Percentiles rank a stretch among this genome's conserved stretches.
Evolutionary conservation across 2,329 filamentous ascomycete genomes (phyloP).

Genomic region (Aspergillus aculeatus): DNA sequence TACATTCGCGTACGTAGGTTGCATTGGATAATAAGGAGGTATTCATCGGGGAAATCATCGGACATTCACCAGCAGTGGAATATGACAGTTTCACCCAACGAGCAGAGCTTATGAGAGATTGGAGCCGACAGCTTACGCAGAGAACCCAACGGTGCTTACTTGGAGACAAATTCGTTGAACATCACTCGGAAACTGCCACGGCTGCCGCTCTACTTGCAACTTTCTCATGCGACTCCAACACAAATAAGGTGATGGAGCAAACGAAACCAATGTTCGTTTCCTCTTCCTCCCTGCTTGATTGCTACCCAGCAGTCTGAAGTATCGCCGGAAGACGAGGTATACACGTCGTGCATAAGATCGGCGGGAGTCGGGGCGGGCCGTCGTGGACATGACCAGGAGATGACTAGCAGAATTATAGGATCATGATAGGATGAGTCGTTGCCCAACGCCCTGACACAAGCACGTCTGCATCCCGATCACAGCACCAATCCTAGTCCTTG

Average conservation of each 20-base stretch:
- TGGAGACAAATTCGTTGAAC: not conserved
- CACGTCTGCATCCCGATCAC: slow-evolving; percentile 22
- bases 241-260: not conserved
- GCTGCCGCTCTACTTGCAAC: not conserved
- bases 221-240: not conserved
- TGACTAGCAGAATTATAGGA: slow-evolving; percentile 20
- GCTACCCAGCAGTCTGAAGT: not conserved
- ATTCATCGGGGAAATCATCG: not conserved
- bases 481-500: slow-evolving; percentile 9
- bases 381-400: slow-evolving; percentile 27
- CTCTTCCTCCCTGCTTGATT: not conserved
- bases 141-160: not conserved
- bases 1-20: too few relatives aligned
- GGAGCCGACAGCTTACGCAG: not conserved
- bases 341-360: slow-evolving; percentile 31
- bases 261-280: not conserved
- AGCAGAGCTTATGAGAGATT: not conserved
- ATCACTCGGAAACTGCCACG: too few relatives aligned
- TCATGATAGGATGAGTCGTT: slow-evolving; percentile 16
- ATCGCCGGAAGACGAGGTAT: slow-evolving; percentile 14
- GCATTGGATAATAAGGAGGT: too few relatives aligned
- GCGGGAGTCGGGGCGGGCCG: slow-evolving; percentile 32
- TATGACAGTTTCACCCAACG: not conserved
- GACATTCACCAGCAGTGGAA: not conserved
- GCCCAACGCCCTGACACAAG: slow-evolving; percentile 23